Percentiles rank a stretch among this genome's conserved stretches.
These are phyloP conservation scores for Arabidopsis hybrid DNA, from an alignment of 441 rosid genomes.

Conservation along the genomic window DNA sequence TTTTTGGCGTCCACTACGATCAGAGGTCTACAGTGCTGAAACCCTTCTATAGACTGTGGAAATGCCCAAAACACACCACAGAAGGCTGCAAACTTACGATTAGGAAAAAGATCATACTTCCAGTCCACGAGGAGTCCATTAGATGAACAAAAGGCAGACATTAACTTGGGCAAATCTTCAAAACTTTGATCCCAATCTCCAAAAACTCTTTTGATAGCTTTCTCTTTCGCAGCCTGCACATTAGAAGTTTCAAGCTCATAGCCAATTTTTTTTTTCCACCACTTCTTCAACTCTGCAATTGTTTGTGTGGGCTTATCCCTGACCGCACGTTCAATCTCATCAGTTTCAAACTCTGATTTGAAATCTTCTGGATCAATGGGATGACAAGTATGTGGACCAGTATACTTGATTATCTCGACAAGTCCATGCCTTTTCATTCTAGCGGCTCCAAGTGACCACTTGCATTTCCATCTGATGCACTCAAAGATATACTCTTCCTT, in stretches of 20 bases:
- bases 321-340: not conserved
- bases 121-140: not conserved
- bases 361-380: not conserved
- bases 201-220: not conserved
- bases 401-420: not conserved
- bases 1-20: not conserved
- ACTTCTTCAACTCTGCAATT: not conserved
- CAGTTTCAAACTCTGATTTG: not conserved
- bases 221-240: not conserved
- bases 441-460: not conserved
- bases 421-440: not conserved
- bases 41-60: conserved; percentile 17
- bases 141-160: not conserved
- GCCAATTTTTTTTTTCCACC: not conserved
- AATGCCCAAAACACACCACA: conserved; percentile 16
- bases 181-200: conserved; percentile 1
- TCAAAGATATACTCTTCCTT: not conserved
- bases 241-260: not conserved
- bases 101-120: not conserved
- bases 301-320: conserved; percentile 6
- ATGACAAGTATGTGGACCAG: not conserved
- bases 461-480: conserved; percentile 4
- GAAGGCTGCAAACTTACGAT: conserved; percentile 4
- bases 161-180: not conserved
- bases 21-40: conserved; percentile 22